Conservation (phyloP, 306 rosid genomes). For the Trifolium subterraneum region DNA sequence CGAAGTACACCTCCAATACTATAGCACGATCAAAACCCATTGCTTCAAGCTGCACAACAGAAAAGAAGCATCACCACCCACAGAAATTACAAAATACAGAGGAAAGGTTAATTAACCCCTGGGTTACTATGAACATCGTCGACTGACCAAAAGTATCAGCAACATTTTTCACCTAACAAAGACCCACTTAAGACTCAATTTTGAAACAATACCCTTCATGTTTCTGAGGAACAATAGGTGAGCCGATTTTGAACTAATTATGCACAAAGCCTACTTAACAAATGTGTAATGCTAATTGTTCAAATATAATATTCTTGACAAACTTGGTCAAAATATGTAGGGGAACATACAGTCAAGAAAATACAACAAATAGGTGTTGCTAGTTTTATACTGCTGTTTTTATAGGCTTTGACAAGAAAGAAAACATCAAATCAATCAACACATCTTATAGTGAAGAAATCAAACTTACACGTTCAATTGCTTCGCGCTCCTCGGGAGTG, state of each 20-base stretch:
- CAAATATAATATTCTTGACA: conserved; percentile 22
- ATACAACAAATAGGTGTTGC: neutral
- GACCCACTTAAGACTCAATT: neutral
- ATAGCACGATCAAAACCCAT: conserved; percentile 85
- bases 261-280: conserved; percentile 1
- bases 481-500: conserved; percentile 91
- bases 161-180: neutral
- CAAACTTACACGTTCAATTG: conserved; percentile 88
- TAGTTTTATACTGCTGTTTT: conserved; percentile 4
- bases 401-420: neutral
- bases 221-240: neutral
- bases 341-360: neutral
- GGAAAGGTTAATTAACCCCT: neutral
- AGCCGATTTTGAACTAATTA: conserved; percentile 9
- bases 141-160: neutral
- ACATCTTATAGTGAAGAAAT: conserved; percentile 12
- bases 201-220: neutral
- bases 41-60: conserved; percentile 73
- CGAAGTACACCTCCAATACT: conserved; percentile 87
- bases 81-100: neutral
- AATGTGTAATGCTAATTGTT: conserved; percentile 8
- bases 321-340: neutral
- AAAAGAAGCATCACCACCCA: conserved; percentile 1
- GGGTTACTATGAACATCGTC: neutral
- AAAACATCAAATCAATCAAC: neutral